phyloP scores from a whole-genome alignment of 176 grass and related monocot species.

The Triticum urartu region DNA sequence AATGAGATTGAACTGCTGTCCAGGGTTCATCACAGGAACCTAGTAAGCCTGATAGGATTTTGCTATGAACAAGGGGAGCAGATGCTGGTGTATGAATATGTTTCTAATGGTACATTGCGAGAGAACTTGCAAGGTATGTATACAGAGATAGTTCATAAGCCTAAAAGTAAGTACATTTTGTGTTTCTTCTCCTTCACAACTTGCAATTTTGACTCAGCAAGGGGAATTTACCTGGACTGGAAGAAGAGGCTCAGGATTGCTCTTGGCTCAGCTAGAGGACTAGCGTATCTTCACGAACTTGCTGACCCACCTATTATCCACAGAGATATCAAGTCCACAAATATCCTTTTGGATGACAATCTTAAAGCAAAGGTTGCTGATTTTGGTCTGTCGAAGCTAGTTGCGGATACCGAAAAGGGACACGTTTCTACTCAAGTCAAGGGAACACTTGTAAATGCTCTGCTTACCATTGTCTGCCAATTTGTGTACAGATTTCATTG shows the following conservation, averaged over 20 bases:
- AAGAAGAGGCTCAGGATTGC: conserved; percentile 69
- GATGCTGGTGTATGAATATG: conserved; percentile 87
- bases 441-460: conserved; percentile 69
- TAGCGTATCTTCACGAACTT: conserved; percentile 86
- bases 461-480: not conserved
- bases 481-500: not conserved
- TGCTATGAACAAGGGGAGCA: conserved; percentile 88
- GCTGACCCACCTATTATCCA: conserved; percentile 87
- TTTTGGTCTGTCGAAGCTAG: conserved; percentile 81
- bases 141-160: conserved; percentile 1
- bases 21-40: conserved; percentile 91
- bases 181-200: conserved; percentile 3
- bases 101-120: conserved; percentile 71
- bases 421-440: conserved; percentile 89
- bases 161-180: not conserved
- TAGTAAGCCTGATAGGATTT: conserved; percentile 80
- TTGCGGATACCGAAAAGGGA: conserved; percentile 57
- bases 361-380: conserved; percentile 86
- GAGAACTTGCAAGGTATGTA: conserved; percentile 69
- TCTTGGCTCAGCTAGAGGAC: conserved; percentile 76
- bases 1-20: conserved; percentile 91
- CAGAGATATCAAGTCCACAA: conserved; percentile 87
- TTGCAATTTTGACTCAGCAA: conserved; percentile 38
- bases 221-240: conserved; percentile 67
- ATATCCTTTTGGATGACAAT: conserved; percentile 85